Evolutionary conservation across 192 early-diverging fungal species (phyloP).

Genomic region (Coemansia sp.): DNA sequence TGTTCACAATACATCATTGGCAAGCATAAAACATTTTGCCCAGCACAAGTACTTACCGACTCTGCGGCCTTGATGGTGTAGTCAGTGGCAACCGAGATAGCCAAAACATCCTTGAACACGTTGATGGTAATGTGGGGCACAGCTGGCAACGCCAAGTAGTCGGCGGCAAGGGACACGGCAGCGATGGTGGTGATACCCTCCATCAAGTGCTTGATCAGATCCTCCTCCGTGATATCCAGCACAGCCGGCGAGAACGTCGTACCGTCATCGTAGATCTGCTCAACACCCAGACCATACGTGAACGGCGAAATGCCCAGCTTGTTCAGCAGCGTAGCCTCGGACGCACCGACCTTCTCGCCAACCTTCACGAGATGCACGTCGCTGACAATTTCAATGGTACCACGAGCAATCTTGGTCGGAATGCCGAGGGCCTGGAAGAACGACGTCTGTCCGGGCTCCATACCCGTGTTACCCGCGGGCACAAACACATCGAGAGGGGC

Average conservation of each 20-base stretch:
- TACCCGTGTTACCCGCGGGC: constrained; percentile 98
- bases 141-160: constrained; percentile 79
- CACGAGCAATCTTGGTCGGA: constrained; percentile 99
- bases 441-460: constrained; percentile 99
- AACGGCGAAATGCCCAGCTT: constrained; percentile 99
- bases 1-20: constrained; percentile 54
- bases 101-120: constrained; percentile 96
- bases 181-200: constrained; percentile 73
- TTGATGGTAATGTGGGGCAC: constrained; percentile 97
- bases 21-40: constrained; percentile 3
- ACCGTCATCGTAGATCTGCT: constrained; percentile 91
- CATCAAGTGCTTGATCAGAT: constrained; percentile 67
- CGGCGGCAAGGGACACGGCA: constrained; percentile 76
- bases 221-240: constrained; percentile 84
- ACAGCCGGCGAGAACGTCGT: constrained; percentile 83
- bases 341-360: constrained; percentile 94
- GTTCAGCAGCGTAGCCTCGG: constrained; percentile 97
- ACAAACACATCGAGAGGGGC: constrained; percentile 93
- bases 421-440: constrained; percentile 99
- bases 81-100: constrained; percentile 84
- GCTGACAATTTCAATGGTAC: constrained; percentile 99
- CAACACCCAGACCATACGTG: constrained; percentile 97
- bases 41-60: constrained; percentile 54
- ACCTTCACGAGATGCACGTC: constrained; percentile 90
- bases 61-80: constrained; percentile 90